Evolutionary conservation across 139 green algal genomes (phyloP), one percentile per base, ranked within the genome.

Genomic region (Picochlorum sp.): DNA sequence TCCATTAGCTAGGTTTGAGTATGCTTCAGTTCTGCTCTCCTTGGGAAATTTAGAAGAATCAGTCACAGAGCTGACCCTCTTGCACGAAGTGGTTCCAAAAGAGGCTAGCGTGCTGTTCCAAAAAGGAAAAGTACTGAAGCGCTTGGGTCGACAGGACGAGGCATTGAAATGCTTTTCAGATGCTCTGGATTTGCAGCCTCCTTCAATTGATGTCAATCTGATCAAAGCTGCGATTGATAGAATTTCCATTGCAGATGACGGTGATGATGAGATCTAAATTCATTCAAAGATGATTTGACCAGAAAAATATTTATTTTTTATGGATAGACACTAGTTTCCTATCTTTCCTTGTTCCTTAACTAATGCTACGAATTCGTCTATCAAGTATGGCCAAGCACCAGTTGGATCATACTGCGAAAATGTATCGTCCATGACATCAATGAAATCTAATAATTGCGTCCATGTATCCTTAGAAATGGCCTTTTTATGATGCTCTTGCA

Each of bases 221-320:
- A 96, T 98, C 65, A 96, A 96, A 75, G 54, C 28, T 37, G 84
- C 89, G 1, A 92, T 96, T 52, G 90, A 96, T 59, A 87, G 88
- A 65, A 69, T 96, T 38, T 62, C 68, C 1, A 59, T 87, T 20
- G 69, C 76, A 14, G 83, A 90, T 44, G 86, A 89, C 10, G 78
- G 87, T 20, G 80, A 82, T 7, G 87, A 91, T 26, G 84, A 94
- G 47, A 85, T 92, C 69, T 47, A 87, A 18, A 87, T 51, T 68
- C 23, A 64, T 32, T 34, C 14, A 28, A 58, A 28, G 44, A 16
- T 59, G 3, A 45, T 51, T 51, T 18, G 20, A 20, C 6, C 41
- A 59, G 15, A 65, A 65, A 59, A 59, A 37, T 59, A 37, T 38
- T 32, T 59, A 32, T 20, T 41, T 6, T 0, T 32, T 23, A 58